phyloP scores from a whole-genome alignment of 352 stramenopile genomes.

The Globisporangium yorkense region DNA sequence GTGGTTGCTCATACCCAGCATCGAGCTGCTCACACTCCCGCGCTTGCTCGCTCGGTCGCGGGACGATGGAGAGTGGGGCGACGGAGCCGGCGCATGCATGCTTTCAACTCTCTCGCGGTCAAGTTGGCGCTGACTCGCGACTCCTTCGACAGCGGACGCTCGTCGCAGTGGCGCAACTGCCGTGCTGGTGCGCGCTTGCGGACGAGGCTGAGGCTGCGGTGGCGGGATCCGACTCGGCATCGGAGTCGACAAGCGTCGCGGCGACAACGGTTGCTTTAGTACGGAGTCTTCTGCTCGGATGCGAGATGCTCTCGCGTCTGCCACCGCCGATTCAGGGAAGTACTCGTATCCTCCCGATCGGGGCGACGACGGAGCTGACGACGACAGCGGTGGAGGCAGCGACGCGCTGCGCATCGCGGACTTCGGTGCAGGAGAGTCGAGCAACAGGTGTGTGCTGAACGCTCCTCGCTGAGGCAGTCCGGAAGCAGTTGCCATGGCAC shows the following conservation, averaged over 20 bases:
- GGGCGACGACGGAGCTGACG: conserved; percentile 4
- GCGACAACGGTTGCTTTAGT: background rate
- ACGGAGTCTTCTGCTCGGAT: too few relatives aligned
- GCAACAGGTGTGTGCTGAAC: conserved; percentile 33
- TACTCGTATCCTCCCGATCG: conserved; percentile 10
- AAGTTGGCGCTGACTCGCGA: background rate
- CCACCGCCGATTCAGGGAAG: background rate
- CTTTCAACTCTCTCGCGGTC: background rate
- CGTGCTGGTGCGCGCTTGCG: background rate
- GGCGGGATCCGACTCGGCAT: background rate
- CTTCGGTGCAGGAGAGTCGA: background rate
- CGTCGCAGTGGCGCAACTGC: background rate
- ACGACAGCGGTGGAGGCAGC: conserved; percentile 8
- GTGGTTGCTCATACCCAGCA: background rate
- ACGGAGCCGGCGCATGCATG: background rate
- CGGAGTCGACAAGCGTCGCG: background rate
- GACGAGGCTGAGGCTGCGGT: conserved; percentile 1
- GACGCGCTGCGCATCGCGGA: background rate
- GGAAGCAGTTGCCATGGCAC: background rate
- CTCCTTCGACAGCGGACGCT: background rate
- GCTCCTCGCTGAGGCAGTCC: conserved; percentile 23
- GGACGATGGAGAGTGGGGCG: background rate
- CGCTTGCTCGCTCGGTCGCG: background rate
- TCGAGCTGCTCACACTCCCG: background rate
- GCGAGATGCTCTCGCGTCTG: background rate